These are phyloP conservation scores for Canna indica DNA, from an alignment of 176 grass and related monocot species.

Conservation along the genomic window DNA sequence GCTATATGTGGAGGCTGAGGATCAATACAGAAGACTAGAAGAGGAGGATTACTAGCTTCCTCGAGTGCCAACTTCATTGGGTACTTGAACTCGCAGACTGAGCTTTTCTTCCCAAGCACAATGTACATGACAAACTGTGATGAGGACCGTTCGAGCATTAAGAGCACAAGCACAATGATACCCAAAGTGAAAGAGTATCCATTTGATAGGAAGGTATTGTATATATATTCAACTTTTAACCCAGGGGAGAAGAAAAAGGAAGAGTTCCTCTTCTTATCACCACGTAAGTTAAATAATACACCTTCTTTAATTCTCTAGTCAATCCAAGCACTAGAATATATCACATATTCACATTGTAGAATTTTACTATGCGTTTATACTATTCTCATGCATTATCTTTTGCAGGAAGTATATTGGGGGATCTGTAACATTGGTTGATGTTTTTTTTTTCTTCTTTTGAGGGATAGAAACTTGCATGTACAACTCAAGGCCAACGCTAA, in stretches of 20 bases:
- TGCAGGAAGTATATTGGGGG: too few relatives aligned
- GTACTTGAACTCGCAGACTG: constrained; percentile 7
- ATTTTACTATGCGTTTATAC: too few relatives aligned
- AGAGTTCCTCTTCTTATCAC: not conserved
- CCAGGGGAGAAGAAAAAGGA: not conserved
- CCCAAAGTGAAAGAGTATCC: constrained; percentile 43
- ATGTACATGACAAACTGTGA: constrained; percentile 14
- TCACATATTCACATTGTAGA: too few relatives aligned
- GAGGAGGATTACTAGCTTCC: not conserved
- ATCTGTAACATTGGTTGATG: too few relatives aligned
- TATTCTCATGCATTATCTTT: too few relatives aligned
- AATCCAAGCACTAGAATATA: too few relatives aligned
- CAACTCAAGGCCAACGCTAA: too few relatives aligned
- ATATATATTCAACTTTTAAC: not conserved
- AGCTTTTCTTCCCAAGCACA: constrained; percentile 24
- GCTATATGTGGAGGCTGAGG: too few relatives aligned
- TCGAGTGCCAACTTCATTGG: constrained; percentile 29
- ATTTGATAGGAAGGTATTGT: constrained; percentile 44
- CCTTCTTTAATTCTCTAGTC: too few relatives aligned
- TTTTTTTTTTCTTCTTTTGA: too few relatives aligned
- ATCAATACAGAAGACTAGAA: too few relatives aligned
- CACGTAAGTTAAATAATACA: not conserved
- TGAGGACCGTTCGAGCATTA: constrained; percentile 15
- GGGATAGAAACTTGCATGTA: too few relatives aligned
- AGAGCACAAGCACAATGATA: constrained; percentile 62